Evolutionary conservation across 768 basidiomycete species (phyloP).

Genomic region (Nidularia pulvinata): DNA sequence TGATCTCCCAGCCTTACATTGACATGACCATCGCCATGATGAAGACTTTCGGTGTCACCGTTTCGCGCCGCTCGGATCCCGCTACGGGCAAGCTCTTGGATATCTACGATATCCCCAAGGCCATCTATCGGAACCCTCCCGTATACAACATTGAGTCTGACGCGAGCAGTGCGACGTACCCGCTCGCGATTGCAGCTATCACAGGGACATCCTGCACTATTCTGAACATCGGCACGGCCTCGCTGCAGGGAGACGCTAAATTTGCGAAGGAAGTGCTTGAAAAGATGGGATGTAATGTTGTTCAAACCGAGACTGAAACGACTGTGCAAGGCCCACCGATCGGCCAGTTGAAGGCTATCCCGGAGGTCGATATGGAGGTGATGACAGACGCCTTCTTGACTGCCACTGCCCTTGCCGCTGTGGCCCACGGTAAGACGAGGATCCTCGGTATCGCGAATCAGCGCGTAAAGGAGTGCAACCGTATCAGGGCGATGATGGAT

Average conservation of each 20-base stretch:
- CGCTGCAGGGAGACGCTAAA: slow-evolving; percentile 95
- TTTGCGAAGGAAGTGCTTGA: slow-evolving; percentile 94
- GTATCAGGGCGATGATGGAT: slow-evolving; percentile 96
- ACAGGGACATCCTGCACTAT: slow-evolving; percentile 98
- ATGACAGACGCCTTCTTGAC: slow-evolving; percentile 99
- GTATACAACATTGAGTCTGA: slow-evolving; percentile 93
- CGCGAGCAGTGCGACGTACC: slow-evolving; percentile 95
- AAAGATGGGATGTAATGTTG: slow-evolving; percentile 93
- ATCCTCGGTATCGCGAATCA: slow-evolving; percentile 98
- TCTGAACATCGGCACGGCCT: slow-evolving; percentile 84
- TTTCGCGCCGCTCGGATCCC: slow-evolving; percentile 62
- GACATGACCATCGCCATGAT: slow-evolving; percentile 99
- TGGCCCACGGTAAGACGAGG: slow-evolving; percentile 68
- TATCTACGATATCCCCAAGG: slow-evolving; percentile 86
- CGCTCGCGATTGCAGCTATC: slow-evolving; percentile 95
- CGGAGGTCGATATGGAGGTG: slow-evolving; percentile 95
- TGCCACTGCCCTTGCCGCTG: slow-evolving; percentile 89
- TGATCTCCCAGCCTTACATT: slow-evolving; percentile 99
- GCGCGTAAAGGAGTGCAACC: slow-evolving; percentile 97
- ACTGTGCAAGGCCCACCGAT: slow-evolving; percentile 90
- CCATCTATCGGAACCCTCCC: slow-evolving; percentile 73
- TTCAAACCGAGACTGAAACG: slow-evolving; percentile 86
- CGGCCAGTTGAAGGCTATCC: slow-evolving; percentile 80
- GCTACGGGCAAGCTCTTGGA: slow-evolving; percentile 65
- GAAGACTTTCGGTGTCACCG: slow-evolving; percentile 85